Conservation (phyloP, 2,329 filamentous ascomycete species). For the Beauveria sp. region DNA sequence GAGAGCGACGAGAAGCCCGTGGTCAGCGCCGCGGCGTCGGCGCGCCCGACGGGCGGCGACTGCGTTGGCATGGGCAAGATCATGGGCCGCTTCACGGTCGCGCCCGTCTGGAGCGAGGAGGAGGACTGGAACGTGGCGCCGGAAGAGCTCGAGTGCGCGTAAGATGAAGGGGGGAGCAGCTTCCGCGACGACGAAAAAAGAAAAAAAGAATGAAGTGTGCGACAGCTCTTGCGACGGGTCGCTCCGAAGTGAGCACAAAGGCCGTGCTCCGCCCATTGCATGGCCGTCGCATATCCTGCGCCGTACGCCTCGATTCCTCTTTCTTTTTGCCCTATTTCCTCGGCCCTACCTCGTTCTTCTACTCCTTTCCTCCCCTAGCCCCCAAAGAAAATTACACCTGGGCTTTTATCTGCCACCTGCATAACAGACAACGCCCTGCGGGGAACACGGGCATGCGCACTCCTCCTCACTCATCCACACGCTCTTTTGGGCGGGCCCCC, state of each 20-base stretch:
- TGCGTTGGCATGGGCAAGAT: constrained; percentile 57
- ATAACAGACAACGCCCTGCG: background rate
- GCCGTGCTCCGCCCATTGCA: too few species aligned
- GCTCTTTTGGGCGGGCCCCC: background rate
- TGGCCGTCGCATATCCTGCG: too few species aligned
- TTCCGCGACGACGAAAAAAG: too few species aligned
- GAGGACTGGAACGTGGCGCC: constrained; percentile 44
- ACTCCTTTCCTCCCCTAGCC: background rate
- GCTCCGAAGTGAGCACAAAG: too few species aligned
- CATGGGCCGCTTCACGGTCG: constrained; percentile 53
- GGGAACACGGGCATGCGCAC: background rate
- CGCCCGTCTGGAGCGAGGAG: constrained; percentile 50
- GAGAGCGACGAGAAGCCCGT: constrained; percentile 45
- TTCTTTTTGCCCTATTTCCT: background rate
- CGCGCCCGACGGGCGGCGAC: constrained; percentile 27
- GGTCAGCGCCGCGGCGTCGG: constrained; percentile 24
- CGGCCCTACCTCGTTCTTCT: background rate
- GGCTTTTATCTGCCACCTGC: background rate
- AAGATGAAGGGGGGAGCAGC: background rate
- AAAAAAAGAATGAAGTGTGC: background rate
- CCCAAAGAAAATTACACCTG: background rate
- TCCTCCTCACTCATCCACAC: background rate
- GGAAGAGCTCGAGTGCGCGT: constrained; percentile 22
- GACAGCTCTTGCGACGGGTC: background rate
- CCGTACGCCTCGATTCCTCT: background rate